phyloP scores from a whole-genome alignment of 306 rosid species.

The Crotalaria pallida region DNA sequence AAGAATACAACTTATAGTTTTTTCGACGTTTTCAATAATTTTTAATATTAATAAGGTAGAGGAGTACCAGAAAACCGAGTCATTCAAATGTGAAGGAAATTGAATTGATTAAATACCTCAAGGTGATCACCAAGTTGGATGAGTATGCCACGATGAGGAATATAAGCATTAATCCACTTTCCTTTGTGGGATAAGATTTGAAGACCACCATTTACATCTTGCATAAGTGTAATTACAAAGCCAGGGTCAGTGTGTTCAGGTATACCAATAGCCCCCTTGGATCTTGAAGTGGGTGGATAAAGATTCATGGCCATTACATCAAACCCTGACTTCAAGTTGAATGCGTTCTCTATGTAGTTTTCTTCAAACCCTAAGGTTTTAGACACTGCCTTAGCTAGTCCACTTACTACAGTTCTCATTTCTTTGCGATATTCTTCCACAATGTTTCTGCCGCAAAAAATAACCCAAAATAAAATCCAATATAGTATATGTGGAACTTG shows the following conservation, averaged over 20 bases:
- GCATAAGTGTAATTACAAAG: constrained; percentile 39
- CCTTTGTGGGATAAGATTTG: constrained; percentile 46
- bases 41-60: too few relatives aligned
- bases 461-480: background rate
- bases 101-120: constrained; percentile 28
- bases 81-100: background rate
- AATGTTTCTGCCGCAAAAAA: constrained; percentile 21
- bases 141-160: constrained; percentile 50
- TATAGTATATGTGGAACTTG: too few relatives aligned
- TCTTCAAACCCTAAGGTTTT: constrained; percentile 45
- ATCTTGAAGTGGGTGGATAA: constrained; percentile 37
- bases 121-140: constrained; percentile 54
- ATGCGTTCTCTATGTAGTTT: constrained; percentile 43
- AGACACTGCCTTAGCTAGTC: constrained; percentile 42
- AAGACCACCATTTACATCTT: constrained; percentile 56
- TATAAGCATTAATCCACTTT: constrained; percentile 36
- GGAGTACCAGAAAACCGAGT: too few relatives aligned
- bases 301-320: constrained; percentile 48
- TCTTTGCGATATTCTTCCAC: constrained; percentile 31
- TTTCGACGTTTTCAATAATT: too few relatives aligned
- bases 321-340: constrained; percentile 38
- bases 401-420: constrained; percentile 21
- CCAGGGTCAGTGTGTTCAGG: constrained; percentile 53
- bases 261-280: constrained; percentile 33
- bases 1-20: too few relatives aligned